phyloP scores from a whole-genome alignment of 2,329 filamentous ascomycete species.

The Fusarium sp. region DNA sequence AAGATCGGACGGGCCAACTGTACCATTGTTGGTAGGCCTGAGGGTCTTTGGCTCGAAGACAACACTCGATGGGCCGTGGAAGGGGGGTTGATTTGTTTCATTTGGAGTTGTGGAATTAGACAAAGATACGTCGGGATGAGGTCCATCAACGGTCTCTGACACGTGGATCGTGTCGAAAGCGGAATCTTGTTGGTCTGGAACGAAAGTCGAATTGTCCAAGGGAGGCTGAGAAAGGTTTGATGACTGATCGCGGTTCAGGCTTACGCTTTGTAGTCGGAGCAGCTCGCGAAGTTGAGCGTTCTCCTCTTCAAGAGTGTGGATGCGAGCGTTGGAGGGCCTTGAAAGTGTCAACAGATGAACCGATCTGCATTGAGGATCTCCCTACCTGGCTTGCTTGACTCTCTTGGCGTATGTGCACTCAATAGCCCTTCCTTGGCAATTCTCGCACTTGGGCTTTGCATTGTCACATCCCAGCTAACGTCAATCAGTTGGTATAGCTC shows the following conservation, averaged over 20 bases:
- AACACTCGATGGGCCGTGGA: slow-evolving; percentile 41
- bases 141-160: not conserved
- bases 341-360: not conserved
- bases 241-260: accelerated
- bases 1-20: accelerated
- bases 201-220: not conserved
- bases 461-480: slow-evolving; percentile 37
- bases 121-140: accelerated
- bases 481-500: not conserved
- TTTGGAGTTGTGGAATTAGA: not conserved
- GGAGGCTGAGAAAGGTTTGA: not conserved
- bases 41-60: not conserved
- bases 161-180: not conserved
- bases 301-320: slow-evolving; percentile 51
- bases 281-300: slow-evolving; percentile 51
- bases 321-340: slow-evolving; percentile 46
- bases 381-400: slow-evolving; percentile 13
- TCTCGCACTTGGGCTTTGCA: slow-evolving; percentile 29
- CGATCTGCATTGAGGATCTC: accelerated
- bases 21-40: accelerated
- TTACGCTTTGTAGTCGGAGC: slow-evolving; percentile 23
- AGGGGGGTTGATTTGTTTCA: not conserved
- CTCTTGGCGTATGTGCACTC: slow-evolving; percentile 33
- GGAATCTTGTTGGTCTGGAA: not conserved
- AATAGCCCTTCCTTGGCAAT: slow-evolving; percentile 13